Evolutionary conservation across 2,329 filamentous ascomycete species (phyloP), one percentile per base, ranked within the genome.

Genomic region (Trichophyton mentagrophytes): DNA sequence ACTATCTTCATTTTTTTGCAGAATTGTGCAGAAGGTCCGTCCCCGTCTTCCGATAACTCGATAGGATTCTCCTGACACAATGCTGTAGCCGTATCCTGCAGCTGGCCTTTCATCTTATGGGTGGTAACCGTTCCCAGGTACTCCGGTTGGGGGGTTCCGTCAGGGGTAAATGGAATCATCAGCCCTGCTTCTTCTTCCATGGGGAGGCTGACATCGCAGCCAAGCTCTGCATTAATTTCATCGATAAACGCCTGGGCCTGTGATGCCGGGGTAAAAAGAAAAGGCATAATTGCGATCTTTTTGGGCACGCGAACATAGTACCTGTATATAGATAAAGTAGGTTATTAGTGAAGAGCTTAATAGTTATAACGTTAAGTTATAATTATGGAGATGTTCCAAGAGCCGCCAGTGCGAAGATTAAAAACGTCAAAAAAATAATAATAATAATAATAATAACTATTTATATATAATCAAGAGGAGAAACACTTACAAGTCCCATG

Each of bases 401-500:
- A 27, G 27, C 27, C 27, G 27, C 27, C 27, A 27, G 27, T 7
- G 27, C 27, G 27, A 27, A 27, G 27, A 27, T 27, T 27, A 27
- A 27, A 27, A 27, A 27, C 27, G 27, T 27, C 27, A 22, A 22
- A 22, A 22, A 2, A 22, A 22, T 22, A 22, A 22, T 22, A 22
- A 22, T 33, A 33, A 33, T 9, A 7, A 33, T 33, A 33, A 33
- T 33, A 33, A 9, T 33, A 33, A 33, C 30, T 33, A 33, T 6
- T 33, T 9, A 36, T 36, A 36, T 36, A 3, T 13, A 2, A 13
- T 3, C 11, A 13, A 36, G 33, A 13, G 11, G 40, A 40, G n/a
- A n/a, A 15, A 46, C 13, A 79, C 85, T 79, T 78, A 93, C 88
- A 95, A 75, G 64, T 92, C 85, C 90, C 90, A 96, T 9, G 76